A percentile compares a stretch with the other conserved stretches of the same genome.
Conservation (phyloP, 768 basidiomycete genomes). For the Cystofilobasidium ferigula region DNA sequence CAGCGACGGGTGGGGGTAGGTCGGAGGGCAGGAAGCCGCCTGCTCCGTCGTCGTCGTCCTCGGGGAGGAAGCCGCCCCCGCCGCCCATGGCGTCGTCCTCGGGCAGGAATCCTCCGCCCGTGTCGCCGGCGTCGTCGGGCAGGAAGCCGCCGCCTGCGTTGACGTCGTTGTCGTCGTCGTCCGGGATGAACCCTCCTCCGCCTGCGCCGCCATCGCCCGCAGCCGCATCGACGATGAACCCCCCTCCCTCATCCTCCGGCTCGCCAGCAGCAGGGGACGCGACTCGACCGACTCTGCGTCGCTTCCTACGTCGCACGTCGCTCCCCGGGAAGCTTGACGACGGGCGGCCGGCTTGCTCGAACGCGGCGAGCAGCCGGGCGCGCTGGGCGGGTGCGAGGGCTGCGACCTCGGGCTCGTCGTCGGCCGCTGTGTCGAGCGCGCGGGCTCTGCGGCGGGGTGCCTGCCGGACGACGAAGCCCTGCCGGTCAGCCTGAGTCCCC, state of each 20-base stretch:
- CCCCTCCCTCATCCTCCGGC: not conserved
- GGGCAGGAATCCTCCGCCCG: not conserved
- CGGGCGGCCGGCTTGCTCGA: not conserved
- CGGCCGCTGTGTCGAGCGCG: not conserved
- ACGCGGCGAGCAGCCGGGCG: not conserved
- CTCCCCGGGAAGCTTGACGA: not conserved
- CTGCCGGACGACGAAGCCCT: not conserved
- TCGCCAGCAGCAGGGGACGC: not conserved
- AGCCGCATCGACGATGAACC: not conserved
- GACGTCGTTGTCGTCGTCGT: not conserved
- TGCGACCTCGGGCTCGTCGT: slow-evolving; percentile 2
- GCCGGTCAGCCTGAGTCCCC: too few species aligned
- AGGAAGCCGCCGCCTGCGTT: not conserved
- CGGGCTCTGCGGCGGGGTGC: not conserved
- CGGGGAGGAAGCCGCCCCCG: not conserved
- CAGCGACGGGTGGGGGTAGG: not conserved
- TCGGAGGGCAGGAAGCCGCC: not conserved
- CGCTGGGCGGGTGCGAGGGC: not conserved
- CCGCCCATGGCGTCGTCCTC: not conserved
- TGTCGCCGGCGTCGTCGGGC: not conserved
- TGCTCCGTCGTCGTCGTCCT: not conserved
- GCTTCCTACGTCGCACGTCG: not conserved
- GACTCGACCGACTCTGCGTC: not conserved
- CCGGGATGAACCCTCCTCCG: not conserved
- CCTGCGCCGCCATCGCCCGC: not conserved